Evolutionary conservation across 176 grass and related monocot species (phyloP).

Genomic region (Pharus latifolius): DNA sequence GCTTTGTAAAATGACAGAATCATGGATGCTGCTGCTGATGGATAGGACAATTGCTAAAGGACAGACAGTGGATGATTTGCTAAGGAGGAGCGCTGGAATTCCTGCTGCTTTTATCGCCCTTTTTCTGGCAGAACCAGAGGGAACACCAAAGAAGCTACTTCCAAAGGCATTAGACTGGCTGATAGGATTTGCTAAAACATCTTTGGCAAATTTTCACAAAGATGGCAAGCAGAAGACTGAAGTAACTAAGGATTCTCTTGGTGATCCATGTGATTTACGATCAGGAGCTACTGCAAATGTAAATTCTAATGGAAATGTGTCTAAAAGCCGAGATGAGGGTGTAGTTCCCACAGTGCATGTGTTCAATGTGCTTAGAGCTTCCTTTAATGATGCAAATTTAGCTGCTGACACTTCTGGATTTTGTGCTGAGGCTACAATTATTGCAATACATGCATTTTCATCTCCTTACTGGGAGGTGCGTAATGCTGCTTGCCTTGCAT

Average conservation of each 20-base stretch:
- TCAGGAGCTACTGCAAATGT: constrained; percentile 15
- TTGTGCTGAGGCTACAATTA: constrained; percentile 84
- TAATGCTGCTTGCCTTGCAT: constrained; percentile 88
- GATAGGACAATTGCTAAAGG: constrained; percentile 67
- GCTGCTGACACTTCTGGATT: constrained; percentile 80
- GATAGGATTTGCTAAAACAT: constrained; percentile 63
- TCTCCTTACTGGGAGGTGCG: constrained; percentile 98
- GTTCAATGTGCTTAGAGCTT: constrained; percentile 87
- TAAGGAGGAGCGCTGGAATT: constrained; percentile 87
- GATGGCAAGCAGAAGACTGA: constrained; percentile 22
- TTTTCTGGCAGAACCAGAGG: constrained; percentile 88
- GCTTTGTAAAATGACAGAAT: constrained; percentile 90
- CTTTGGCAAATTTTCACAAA: constrained; percentile 48
- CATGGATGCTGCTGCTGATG: constrained; percentile 87
- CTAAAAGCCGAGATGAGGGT: constrained; percentile 74
- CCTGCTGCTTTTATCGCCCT: constrained; percentile 91
- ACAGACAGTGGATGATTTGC: constrained; percentile 95
- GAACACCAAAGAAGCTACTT: constrained; percentile 90
- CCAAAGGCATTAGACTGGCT: constrained; percentile 72
- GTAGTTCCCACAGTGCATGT: constrained; percentile 89
- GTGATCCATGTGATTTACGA: constrained; percentile 5
- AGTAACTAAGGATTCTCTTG: constrained; percentile 5
- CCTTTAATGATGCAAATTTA: constrained; percentile 90
- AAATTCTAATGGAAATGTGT: constrained; percentile 46
- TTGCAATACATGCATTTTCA: constrained; percentile 75